Evolutionary conservation across 176 grass and related monocot species (phyloP), one percentile per base, ranked within the genome.

Genomic region (Raddia distichophylla): DNA sequence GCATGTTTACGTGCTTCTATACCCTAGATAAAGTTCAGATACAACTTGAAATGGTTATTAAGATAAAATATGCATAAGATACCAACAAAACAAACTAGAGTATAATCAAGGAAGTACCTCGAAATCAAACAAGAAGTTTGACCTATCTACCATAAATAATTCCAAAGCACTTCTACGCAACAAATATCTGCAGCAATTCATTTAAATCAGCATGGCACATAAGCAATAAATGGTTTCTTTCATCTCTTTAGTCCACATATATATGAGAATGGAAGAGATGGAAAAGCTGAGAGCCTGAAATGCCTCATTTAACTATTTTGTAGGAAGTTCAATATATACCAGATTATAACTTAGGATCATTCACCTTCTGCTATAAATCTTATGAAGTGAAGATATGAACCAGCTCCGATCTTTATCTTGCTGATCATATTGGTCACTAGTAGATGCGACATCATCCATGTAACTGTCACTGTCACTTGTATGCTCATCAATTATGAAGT

Each of bases 111-210:
- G 47, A 83, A 74, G 72, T 99, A 99, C 96, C 93, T 90, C 89
- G 3, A 99, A 99, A 86, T 95, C 91, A 80, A 99, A 95, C 78
- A 95, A 93, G 75, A 93, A 99, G 76, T 99, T 99, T 75, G 96
- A 99, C 50, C 96, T 88, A 73, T 99, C 96, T 75, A 99, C 89
- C 96, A 99, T 95, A 75, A 99, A 95, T 84, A 99, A 86, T 80
- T 98, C 96, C 87, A 98, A 86, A 70, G 96, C 96, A 80, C 96
- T 98, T 79, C 83, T 92, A 73, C 87, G 84, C 46, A 95, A 73
- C 83, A 95, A 77, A 90, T 98, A 98, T 86, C 96, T 98, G 88
- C 60, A 80, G 34, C 42, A 78, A 18, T 55, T 82, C 44, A 83
- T 64, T 72, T 81, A 69, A 71, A 79, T 87, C 83, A 86, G 70